phyloP scores from a whole-genome alignment of 75 land plant genomes.

The Isoetes taiwanensis region DNA sequence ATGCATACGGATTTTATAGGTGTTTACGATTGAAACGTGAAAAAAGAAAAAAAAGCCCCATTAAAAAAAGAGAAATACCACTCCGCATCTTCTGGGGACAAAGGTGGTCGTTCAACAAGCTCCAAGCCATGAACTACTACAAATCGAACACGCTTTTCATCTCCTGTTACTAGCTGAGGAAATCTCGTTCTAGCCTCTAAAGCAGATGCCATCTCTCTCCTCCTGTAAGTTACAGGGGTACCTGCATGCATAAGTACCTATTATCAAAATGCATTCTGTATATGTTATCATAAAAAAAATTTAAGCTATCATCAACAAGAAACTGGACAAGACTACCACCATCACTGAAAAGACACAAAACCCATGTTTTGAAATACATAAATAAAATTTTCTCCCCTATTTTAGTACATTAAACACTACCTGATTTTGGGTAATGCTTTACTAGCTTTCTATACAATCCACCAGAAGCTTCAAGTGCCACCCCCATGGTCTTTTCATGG shows the following conservation, averaged over 20 bases:
- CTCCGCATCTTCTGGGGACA: slow-evolving; percentile 73
- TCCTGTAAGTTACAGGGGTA: slow-evolving; percentile 35
- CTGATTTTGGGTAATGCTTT: slow-evolving; percentile 78
- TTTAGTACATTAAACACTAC: slow-evolving; percentile 34
- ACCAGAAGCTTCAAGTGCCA: slow-evolving; percentile 99
- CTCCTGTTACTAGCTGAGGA: slow-evolving; percentile 91
- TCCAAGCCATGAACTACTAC: slow-evolving; percentile 93
- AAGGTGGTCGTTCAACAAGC: slow-evolving; percentile 71
- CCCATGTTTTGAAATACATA: no score
- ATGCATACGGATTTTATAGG: background rate
- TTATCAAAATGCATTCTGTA: no score
- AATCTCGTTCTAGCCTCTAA: slow-evolving; percentile 85
- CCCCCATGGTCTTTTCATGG: slow-evolving; percentile 93
- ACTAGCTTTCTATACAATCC: slow-evolving; percentile 92
- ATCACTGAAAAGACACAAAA: background rate
- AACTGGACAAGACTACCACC: no score
- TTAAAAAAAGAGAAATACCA: slow-evolving; percentile 34
- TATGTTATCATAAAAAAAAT: no score
- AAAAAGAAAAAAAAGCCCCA: background rate
- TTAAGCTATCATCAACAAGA: no score
- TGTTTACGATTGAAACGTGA: no score
- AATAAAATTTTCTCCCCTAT: no score
- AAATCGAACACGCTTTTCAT: slow-evolving; percentile 98
- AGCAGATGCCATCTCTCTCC: slow-evolving; percentile 97
- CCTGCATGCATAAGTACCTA: slow-evolving; percentile 17